Conservation (phyloP, 495 filamentous ascomycete species). For the Aspergillus nidulans region DNA sequence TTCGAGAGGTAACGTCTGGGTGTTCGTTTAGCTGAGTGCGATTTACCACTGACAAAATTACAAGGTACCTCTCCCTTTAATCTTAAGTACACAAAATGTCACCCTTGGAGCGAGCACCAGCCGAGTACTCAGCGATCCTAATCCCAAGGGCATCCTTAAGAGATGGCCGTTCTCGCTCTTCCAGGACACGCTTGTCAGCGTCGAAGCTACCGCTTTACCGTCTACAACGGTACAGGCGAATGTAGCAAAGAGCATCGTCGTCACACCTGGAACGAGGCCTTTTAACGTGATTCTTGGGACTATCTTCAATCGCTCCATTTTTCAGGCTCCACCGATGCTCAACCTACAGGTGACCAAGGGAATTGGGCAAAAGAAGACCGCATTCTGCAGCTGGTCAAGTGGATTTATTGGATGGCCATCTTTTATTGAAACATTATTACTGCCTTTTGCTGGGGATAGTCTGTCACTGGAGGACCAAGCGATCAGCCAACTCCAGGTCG, state of each 20-base stretch:
- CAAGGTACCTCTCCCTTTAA: conserved; percentile 28
- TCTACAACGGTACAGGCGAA: conserved; percentile 25
- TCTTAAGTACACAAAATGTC: conserved; percentile 26
- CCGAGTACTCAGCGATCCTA: conserved; percentile 24
- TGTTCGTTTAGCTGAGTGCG: not conserved
- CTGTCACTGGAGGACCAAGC: conserved; percentile 15
- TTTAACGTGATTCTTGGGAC: conserved; percentile 28
- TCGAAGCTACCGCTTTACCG: conserved; percentile 29
- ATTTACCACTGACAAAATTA: conserved; percentile 8
- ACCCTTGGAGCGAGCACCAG: conserved; percentile 30
- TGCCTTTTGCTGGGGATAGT: conserved; percentile 19
- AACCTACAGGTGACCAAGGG: conserved; percentile 27
- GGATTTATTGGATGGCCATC: conserved; percentile 33
- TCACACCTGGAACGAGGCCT: conserved; percentile 31
- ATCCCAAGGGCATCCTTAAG: conserved; percentile 27
- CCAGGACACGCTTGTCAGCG: conserved; percentile 24
- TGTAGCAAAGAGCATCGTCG: conserved; percentile 26
- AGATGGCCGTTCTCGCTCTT: conserved; percentile 29
- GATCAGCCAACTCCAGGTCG: conserved; percentile 34
- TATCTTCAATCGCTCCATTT: conserved; percentile 25
- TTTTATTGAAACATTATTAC: conserved; percentile 19
- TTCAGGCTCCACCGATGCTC: conserved; percentile 26
- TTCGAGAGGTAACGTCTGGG: conserved; percentile 19
- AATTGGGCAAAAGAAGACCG: conserved; percentile 28
- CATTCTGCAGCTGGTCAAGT: conserved; percentile 34